Base-by-base conservation (phyloP, 2,329 filamentous ascomycete species). In the Aspergillus pseudonomiae region DNA sequence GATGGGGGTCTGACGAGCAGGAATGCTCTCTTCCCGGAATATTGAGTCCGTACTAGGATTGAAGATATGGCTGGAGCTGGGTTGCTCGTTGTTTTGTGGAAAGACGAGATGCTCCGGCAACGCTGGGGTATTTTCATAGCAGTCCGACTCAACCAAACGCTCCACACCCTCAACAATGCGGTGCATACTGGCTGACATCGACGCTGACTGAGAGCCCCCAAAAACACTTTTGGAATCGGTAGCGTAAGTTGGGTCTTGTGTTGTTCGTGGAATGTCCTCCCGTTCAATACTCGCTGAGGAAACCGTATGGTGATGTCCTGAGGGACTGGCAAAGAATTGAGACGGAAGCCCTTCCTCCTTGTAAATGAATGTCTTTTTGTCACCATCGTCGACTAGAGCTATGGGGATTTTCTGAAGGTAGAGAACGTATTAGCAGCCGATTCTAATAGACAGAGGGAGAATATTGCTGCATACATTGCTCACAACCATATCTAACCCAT, bases 401-500 rank as follows among this genome's bases (percentile, higher is more conserved):
- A 86, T 71, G 11, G 84, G 84, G 19, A 84, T 81, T 74, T 79
- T 78, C 68, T 80, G 65, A 73, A 62, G n/a, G 7, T 36, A 34
- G 26, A 34, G 32, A 14, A n/a, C 30, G 60, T 68, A 66, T 73
- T 68, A 71, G 68, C 39, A 62, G 59, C 39, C 16, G 19, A 4
- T 26, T 54, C 12, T 21, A 36, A n/a, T 9, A 36, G 24, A 10
- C 12, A 7, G 14, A 56, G 39, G 26, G 30, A 43, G 64, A 69
- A 28, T 68, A 67, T 28, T 14, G 65, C 65, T 39, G 34, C 71
- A 61, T 68, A 81, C 78, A 57, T 80, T 77, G 66, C 83, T 81
- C 60, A 83, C 78, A n/a, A 85, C 84, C 32, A 90, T 75, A 59
- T 84, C 78, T 43, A 89, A 77, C 3, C 86, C 89, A 73, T 88